phyloP scores from a whole-genome alignment of 768 basidiomycete species.

The Tricholoma flavovirens region DNA sequence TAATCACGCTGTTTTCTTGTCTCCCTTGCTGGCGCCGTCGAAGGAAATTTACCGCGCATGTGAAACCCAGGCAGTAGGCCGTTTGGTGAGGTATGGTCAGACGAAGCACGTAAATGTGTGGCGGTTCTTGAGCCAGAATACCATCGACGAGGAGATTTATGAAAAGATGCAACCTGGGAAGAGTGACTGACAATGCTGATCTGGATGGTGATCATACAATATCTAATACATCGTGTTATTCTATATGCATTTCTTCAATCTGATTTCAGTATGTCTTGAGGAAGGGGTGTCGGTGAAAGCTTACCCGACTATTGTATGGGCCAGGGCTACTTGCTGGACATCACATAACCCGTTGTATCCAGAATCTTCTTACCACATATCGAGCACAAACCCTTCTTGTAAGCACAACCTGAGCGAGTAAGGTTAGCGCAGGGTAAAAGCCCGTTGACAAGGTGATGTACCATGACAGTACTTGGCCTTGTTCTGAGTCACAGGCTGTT shows the following conservation, averaged over 20 bases:
- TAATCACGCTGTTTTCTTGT: slow-evolving; percentile 93
- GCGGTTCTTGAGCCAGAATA: slow-evolving; percentile 79
- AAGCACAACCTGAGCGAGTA: slow-evolving; percentile 64
- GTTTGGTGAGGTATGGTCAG: slow-evolving; percentile 81
- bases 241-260: not conserved
- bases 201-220: not conserved
- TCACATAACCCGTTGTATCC: slow-evolving; percentile 77
- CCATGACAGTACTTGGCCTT: slow-evolving; percentile 88
- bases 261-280: not conserved
- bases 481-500: slow-evolving; percentile 79
- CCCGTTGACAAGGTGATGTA: slow-evolving; percentile 26
- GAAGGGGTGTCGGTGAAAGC: no score
- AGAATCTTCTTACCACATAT: slow-evolving; percentile 86
- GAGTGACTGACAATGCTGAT: slow-evolving; percentile 1
- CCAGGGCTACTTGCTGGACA: slow-evolving; percentile 67
- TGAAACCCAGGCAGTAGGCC: slow-evolving; percentile 79
- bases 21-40: slow-evolving; percentile 77
- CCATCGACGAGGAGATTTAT: slow-evolving; percentile 85
- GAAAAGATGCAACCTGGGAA: slow-evolving; percentile 33
- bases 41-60: slow-evolving; percentile 83
- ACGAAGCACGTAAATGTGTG: slow-evolving; percentile 74
- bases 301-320: not conserved
- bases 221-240: not conserved
- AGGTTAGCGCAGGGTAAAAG: slow-evolving; percentile 5
- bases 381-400: slow-evolving; percentile 80